Base-by-base conservation (phyloP, 768 basidiomycete species). In the Melanogaster broomeanus region DNA sequence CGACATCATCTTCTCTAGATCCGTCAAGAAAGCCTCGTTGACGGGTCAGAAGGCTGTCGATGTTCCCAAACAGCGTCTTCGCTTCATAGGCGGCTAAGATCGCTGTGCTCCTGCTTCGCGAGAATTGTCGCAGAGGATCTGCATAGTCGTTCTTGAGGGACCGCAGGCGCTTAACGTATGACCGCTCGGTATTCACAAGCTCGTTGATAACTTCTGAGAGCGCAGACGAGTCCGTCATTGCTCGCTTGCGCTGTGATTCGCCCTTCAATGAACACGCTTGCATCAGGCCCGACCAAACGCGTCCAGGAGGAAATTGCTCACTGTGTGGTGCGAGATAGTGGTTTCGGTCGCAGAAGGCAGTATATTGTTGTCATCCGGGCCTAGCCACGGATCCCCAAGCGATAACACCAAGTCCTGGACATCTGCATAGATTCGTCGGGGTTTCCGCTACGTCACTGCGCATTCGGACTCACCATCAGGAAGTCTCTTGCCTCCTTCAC, bases 11-110 rank as follows among this genome's bases (percentile, higher is more conserved):
- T 79, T 82, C 66, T 95, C 92, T 30, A 99, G 73, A 62, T 95
- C 91, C 1, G 71, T 67, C 33, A 98, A 73, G 66, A 98, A 95
- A 0, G 85, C 83, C 61, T 92, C 88, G 61, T 98, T 93, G n/a
- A 92, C 89, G 1, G 86, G 86, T 3, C 98, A 69, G 19, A 99
- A n/a, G 78, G 45, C 82, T 85, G 68, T 98, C 95, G 45, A 98
- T 80, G 70, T 99, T 98, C 48, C 91, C 92, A 60, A 99, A 98
- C 21, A 99, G 78, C 1, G 84, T 90, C 57, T 90, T 94, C 30
- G 95, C 95, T 66, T 98, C 90, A 66, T 96, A 98, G 19, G 83
- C 71, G 1, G 90, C 87, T 40, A 99, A 80, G 60, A 99, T 91
- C 31, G 89, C 84, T 0, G 90, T 94, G 52, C 88, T 86, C 64